Percentiles rank a stretch among this genome's conserved stretches.
Conservation (phyloP, 169 alveolate genomes). For the Eimeria zaria region DNA sequence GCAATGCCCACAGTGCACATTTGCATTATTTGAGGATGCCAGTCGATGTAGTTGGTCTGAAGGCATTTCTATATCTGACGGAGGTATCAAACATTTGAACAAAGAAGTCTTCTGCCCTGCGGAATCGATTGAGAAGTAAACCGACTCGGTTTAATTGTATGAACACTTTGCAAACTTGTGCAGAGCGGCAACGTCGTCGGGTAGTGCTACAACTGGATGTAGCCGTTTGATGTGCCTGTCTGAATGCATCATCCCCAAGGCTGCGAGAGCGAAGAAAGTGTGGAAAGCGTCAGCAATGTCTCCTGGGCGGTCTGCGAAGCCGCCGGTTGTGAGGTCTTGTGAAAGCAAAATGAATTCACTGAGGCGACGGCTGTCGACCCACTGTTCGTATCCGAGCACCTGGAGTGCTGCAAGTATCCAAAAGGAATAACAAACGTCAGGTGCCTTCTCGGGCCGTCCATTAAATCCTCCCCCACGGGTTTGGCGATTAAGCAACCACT, state of each 20-base stretch:
- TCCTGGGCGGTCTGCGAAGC: slow-evolving; percentile 85
- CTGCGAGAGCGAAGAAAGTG: slow-evolving; percentile 97
- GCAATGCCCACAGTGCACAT: background rate
- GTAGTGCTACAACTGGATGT: slow-evolving; percentile 81
- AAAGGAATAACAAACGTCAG: slow-evolving; percentile 98
- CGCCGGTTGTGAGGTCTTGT: slow-evolving; percentile 81
- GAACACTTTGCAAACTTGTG: background rate
- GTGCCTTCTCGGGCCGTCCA: slow-evolving; percentile 98
- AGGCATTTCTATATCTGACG: background rate
- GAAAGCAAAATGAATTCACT: slow-evolving; percentile 80
- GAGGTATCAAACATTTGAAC: background rate
- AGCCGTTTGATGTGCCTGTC: slow-evolving; percentile 22
- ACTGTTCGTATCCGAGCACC: slow-evolving; percentile 87
- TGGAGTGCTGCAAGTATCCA: slow-evolving; percentile 95
- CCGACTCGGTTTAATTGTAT: background rate
- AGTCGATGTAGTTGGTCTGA: background rate
- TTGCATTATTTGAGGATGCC: background rate
- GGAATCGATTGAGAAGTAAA: background rate
- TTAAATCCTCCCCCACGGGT: slow-evolving; percentile 95
- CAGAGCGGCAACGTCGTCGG: slow-evolving; percentile 14
- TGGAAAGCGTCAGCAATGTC: slow-evolving; percentile 96
- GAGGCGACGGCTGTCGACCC: slow-evolving; percentile 76
- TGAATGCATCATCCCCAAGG: slow-evolving; percentile 85
- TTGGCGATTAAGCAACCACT: slow-evolving; percentile 95
- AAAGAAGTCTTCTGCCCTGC: background rate